Base-by-base conservation (phyloP, 768 basidiomycete species). In the Daedaleopsis nitida region DNA sequence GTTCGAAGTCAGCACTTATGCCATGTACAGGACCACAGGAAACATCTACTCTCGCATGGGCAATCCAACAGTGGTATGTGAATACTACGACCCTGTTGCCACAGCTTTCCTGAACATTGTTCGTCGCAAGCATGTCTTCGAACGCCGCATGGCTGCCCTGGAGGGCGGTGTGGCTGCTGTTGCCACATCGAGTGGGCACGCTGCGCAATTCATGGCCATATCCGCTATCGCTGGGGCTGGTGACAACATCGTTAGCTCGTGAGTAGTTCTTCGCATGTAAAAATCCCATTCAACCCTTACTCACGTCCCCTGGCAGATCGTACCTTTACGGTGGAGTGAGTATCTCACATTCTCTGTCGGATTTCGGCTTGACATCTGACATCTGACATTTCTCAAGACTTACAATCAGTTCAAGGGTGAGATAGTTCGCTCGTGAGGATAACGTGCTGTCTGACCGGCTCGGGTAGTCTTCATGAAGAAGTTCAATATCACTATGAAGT, bases 161-260 rank as follows among this genome's bases (percentile, higher is more conserved):
- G 92, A 94, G 72, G 88, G 89, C 11, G 92, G 92, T 24, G 78
- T 77, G 2, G 90, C 89, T 0, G 91, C 91, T 3, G 80, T 93
- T 6, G 91, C 91, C 1, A 80, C 86, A 0, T 75, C 89, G 2
- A 89, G 87, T 57, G 92, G 92, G 0, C 90, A 91, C 70, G 78
- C 88, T 3, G 92, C 91, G 0, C 89, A 92, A 68, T 89, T 92
- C 73, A 77, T 91, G 72, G 80, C 91, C 0, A 83, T 92, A 60
- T 71, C 81, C 1, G 79, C 84, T 35, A 72, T 91, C 37, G 85
- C 87, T 1, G 73, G 80, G 0, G 71, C 80, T 8, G 91, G 92
- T 1, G 91, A 93, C 68, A 94, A 93, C 70, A 89, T 92, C 54
- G 84, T 93, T 8, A 83, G 87, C 1, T 83, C 87, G 85, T 87